These are phyloP conservation scores for Aureobasidium zeae DNA, from an alignment of 2,329 filamentous ascomycete species.

Conservation along the genomic window DNA sequence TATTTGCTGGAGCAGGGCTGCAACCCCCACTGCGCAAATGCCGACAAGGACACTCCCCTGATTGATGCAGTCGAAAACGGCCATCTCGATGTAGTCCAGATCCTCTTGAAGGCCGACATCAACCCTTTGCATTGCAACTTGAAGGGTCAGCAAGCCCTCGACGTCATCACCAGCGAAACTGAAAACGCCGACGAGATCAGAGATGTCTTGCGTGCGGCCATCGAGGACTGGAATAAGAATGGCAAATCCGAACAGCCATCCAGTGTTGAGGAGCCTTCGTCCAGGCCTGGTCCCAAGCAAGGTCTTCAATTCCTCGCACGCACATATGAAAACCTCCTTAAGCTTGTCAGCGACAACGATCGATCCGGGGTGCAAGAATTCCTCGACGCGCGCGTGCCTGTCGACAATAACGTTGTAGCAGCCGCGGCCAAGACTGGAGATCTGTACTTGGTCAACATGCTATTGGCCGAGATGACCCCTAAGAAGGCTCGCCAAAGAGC, in stretches of 20 bases:
- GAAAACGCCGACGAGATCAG: conserved; percentile 64
- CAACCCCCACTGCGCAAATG: conserved; percentile 68
- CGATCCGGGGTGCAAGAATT: conserved; percentile 40
- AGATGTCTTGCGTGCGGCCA: conserved; percentile 38
- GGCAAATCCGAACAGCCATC: conserved; percentile 38
- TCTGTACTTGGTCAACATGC: conserved; percentile 71
- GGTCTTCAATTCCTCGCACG: conserved; percentile 42
- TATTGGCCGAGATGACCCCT: conserved; percentile 47
- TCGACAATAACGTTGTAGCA: conserved; percentile 77
- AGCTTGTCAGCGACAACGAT: conserved; percentile 41
- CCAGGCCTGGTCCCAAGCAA: conserved; percentile 30
- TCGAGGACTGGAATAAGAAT: conserved; percentile 34
- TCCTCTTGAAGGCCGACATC: conserved; percentile 76
- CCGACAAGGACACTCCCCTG: conserved; percentile 76
- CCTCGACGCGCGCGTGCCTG: conserved; percentile 33
- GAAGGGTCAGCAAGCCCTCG: conserved; percentile 74
- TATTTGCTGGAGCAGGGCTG: conserved; percentile 78
- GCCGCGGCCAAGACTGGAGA: conserved; percentile 89
- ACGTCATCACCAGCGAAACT: conserved; percentile 71
- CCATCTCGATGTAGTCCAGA: conserved; percentile 76
- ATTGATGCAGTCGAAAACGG: conserved; percentile 96
- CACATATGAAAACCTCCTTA: conserved; percentile 40
- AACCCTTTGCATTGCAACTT: conserved; percentile 61
- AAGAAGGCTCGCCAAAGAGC: conserved; percentile 56
- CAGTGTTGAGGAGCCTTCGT: conserved; percentile 36